Evolutionary conservation across 2,329 filamentous ascomycete species (phyloP), one percentile per base, ranked within the genome.

Genomic region (Fusarium torulosum): DNA sequence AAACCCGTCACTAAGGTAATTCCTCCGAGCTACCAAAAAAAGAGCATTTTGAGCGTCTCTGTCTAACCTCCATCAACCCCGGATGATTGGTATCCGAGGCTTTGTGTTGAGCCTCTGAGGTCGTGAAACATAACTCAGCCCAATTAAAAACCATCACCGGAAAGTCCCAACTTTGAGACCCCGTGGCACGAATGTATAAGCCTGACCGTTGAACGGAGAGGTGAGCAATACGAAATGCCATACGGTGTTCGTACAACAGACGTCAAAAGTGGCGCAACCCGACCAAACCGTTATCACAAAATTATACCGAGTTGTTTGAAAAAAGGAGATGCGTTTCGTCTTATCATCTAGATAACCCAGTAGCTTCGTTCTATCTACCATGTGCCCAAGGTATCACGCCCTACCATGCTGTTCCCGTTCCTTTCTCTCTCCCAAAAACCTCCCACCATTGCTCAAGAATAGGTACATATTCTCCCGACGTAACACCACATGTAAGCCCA

Each of bases 401-500:
- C 14, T 29, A 33, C 20, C 49, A 63, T 53, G 25, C 44, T 45
- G 14, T 51, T 40, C 35, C 40, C 29, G 11, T 61, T 45, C 47
- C 53, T 44, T 55, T 47, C n/a, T 67, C 55, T 61, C 67, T 58
- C 23, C 59, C 59, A 47, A 38, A 45, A 49, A 25, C 21, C 25
- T 47, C 35, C 54, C 40, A 25, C 56, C 46, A 15, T 41, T 45
- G 27, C 19, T 38, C 47, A 55, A 42, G 44, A 56, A 45, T 53
- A 57, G n/a, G 54, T 42, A 63, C 41, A 46, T 57, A 57, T 58
- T 55, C 37, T 68, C 50, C 71, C 70, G 67, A 71, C 37, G 68
- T 73, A 65, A 71, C 68, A 73, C 70, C 55, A 46, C 71, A 72
- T 71, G 53, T 38, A 63, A 57, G 53, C 58, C 51, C 45, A 27